phyloP scores from a whole-genome alignment of 495 filamentous ascomycete genomes.

The Aspergillus funiculosus region DNA sequence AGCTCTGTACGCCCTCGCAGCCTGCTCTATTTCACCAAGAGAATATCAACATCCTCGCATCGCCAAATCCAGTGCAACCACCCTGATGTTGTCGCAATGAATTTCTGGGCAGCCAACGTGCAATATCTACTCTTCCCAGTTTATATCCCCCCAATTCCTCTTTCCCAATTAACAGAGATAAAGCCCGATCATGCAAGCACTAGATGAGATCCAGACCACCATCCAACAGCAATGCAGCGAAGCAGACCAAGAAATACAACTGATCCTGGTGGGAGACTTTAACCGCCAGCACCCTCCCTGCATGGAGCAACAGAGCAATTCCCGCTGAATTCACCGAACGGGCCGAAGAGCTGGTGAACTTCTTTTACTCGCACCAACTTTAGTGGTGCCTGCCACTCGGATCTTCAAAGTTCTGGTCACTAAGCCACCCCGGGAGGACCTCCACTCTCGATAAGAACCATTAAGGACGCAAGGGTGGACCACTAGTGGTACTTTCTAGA shows the following conservation, averaged over 20 bases:
- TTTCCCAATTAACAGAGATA: constrained; percentile 1
- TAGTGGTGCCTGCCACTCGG: constrained; percentile 9
- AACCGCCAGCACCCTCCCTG: constrained; percentile 22
- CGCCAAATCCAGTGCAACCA: constrained; percentile 23
- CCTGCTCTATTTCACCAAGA: constrained; percentile 24
- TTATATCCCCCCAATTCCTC: constrained; percentile 15
- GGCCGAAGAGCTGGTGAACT: constrained; percentile 16
- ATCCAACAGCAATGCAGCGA: constrained; percentile 10
- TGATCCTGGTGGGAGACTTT: constrained; percentile 23
- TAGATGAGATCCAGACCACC: constrained; percentile 18
- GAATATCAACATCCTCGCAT: constrained; percentile 23
- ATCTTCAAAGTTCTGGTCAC: constrained; percentile 9
- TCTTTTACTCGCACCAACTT: constrained; percentile 9
- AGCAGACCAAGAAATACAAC: constrained; percentile 1
- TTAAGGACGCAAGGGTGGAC: constrained; percentile 16
- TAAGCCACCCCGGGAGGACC: constrained; percentile 12
- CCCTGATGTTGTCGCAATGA: constrained; percentile 21
- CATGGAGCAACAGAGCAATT: constrained; percentile 13
- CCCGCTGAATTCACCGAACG: not conserved
- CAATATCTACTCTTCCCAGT: constrained; percentile 23
- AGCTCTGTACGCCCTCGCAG: constrained; percentile 14
- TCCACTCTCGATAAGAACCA: constrained; percentile 13
- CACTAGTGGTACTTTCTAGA: constrained; percentile 23
- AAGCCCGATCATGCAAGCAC: constrained; percentile 6
- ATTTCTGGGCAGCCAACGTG: constrained; percentile 23